phyloP scores from a whole-genome alignment of 139 green algal species.

The Volvox reticuliferus region DNA sequence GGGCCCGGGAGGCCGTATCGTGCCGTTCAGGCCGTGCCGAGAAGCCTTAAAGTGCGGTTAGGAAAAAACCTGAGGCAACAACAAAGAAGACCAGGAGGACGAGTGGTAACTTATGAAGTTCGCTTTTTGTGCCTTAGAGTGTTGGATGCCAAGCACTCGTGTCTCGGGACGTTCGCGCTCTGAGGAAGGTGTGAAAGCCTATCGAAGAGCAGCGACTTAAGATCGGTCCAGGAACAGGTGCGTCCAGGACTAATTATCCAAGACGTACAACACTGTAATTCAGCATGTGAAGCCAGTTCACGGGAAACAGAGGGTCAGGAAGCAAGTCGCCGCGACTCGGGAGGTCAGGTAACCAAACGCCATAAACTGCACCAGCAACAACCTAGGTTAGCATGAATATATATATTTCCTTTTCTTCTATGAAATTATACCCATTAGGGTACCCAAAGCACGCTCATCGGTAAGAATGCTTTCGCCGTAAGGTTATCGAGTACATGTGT shows the following conservation, averaged over 20 bases:
- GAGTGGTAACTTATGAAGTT: background rate
- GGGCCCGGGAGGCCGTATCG: too few relatives aligned
- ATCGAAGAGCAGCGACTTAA: background rate
- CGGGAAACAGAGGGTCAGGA: background rate
- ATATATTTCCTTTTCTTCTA: too few relatives aligned
- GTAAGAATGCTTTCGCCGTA: too few relatives aligned
- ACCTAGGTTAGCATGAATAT: too few relatives aligned
- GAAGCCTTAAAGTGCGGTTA: background rate
- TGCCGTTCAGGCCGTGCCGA: background rate
- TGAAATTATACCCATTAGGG: too few relatives aligned
- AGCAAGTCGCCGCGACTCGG: background rate
- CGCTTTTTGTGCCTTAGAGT: background rate
- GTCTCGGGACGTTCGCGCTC: background rate
- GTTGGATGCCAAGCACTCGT: background rate
- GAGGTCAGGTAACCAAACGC: background rate
- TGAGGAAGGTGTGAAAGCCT: background rate
- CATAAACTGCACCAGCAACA: background rate
- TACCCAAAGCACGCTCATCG: too few relatives aligned
- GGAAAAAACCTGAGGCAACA: background rate
- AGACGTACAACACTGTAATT: too few relatives aligned
- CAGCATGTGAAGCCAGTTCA: background rate
- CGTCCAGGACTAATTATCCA: too few relatives aligned
- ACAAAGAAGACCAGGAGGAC: background rate
- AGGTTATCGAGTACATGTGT: too few relatives aligned
- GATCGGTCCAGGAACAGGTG: too few relatives aligned